Evolutionary conservation across 352 stramenopile species (phyloP).

Genomic region (Thalassiosira livingstoniorum): DNA sequence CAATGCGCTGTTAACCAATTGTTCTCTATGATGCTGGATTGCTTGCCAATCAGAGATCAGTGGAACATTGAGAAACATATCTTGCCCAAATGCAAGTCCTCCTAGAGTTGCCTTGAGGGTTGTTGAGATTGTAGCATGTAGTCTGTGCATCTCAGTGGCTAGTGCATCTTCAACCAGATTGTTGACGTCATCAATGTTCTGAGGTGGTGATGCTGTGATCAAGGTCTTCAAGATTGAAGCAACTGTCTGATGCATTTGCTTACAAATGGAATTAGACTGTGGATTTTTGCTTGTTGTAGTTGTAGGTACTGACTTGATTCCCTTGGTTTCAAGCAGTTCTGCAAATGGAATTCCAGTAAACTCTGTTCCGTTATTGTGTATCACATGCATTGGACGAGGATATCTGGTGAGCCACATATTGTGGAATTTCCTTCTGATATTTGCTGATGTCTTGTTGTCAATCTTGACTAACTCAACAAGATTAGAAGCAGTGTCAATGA

Average conservation of each 20-base stretch:
- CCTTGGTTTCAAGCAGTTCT: slow-evolving; percentile 5
- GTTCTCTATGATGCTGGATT: slow-evolving; percentile 42
- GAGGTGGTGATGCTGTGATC: slow-evolving; percentile 32
- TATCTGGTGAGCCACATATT: slow-evolving; percentile 47
- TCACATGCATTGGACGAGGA: slow-evolving; percentile 22
- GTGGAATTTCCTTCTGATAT: slow-evolving; percentile 30
- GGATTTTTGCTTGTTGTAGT: slow-evolving; percentile 64
- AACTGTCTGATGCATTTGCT: slow-evolving; percentile 60
- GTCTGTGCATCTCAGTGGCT: slow-evolving; percentile 48
- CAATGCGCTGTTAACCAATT: slow-evolving; percentile 45
- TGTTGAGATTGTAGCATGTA: slow-evolving; percentile 33
- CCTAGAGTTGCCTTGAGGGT: slow-evolving; percentile 44
- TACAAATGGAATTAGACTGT: slow-evolving; percentile 58
- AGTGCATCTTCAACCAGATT: slow-evolving; percentile 59
- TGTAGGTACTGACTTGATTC: slow-evolving; percentile 40
- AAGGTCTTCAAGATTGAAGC: slow-evolving; percentile 50
- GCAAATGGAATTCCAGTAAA: too few relatives aligned
- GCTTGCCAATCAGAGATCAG: slow-evolving; percentile 54
- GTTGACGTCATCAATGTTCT: slow-evolving; percentile 30
- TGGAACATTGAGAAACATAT: slow-evolving; percentile 69
- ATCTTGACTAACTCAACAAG: slow-evolving; percentile 14
- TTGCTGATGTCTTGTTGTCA: slow-evolving; percentile 16
- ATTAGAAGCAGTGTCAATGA: slow-evolving; percentile 32
- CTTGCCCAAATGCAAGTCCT: slow-evolving; percentile 45
- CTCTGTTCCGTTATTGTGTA: slow-evolving; percentile 63